phyloP scores from a whole-genome alignment of 768 basidiomycete genomes.

The Gloeophyllum trabeum region DNA sequence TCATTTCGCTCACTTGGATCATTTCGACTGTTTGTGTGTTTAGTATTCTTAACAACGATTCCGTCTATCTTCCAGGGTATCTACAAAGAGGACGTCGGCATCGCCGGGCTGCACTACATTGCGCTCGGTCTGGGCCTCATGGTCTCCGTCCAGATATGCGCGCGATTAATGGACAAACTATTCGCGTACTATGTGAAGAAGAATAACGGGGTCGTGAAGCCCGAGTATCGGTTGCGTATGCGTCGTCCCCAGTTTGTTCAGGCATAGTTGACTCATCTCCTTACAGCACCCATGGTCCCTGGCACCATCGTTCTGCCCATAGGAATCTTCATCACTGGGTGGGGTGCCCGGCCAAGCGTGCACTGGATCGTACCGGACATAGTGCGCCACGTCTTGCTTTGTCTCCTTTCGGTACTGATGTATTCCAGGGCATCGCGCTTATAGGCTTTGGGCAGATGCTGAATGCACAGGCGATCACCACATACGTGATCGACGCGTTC shows the following conservation, averaged over 20 bases:
- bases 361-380: constrained; percentile 69
- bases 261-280: constrained; percentile 2
- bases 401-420: not conserved
- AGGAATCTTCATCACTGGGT: constrained; percentile 61
- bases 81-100: constrained; percentile 45
- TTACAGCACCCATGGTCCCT: constrained; percentile 44
- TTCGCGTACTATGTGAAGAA: constrained; percentile 38
- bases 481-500: constrained; percentile 60
- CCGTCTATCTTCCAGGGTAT: constrained; percentile 42
- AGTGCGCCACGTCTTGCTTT: constrained; percentile 21
- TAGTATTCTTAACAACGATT: constrained; percentile 60
- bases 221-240: constrained; percentile 42
- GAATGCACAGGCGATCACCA: constrained; percentile 49
- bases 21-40: not conserved
- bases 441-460: constrained; percentile 49
- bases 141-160: constrained; percentile 37
- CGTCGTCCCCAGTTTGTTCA: not conserved
- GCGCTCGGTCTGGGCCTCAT: constrained; percentile 56
- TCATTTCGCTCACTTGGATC: too few species aligned
- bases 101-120: constrained; percentile 60
- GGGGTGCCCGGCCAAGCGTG: constrained; percentile 43
- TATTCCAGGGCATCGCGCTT: constrained; percentile 39
- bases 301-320: constrained; percentile 50
- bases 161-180: constrained; percentile 40
- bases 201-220: constrained; percentile 41